Percentiles rank a stretch among this genome's conserved stretches.
Evolutionary conservation across 1,139 yeast species (phyloP).

Genomic region (Yamadazyma spencermartinsiae): DNA sequence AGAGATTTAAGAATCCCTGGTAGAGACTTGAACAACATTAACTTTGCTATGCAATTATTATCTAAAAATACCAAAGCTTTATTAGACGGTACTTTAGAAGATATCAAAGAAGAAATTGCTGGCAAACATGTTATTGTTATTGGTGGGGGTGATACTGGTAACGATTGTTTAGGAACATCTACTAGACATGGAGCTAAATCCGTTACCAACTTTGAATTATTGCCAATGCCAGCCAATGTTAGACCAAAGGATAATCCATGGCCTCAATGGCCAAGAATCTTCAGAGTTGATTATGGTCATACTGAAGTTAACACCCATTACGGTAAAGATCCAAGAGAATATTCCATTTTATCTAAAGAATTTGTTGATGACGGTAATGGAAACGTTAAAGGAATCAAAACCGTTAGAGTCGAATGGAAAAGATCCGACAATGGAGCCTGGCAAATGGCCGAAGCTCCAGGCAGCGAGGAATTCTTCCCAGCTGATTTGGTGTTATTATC

Average conservation of each 20-base stretch:
- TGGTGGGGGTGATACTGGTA: conserved; percentile 99
- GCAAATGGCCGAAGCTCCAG: conserved; percentile 98
- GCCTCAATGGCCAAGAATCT: conserved; percentile 99
- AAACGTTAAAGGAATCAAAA: conserved; percentile 88
- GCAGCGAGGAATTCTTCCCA: conserved; percentile 89
- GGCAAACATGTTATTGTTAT: conserved; percentile 94
- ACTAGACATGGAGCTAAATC: conserved; percentile 97
- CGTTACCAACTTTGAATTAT: conserved; percentile 90
- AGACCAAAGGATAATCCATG: conserved; percentile 97
- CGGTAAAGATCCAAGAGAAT: conserved; percentile 97
- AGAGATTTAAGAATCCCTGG: conserved; percentile 95
- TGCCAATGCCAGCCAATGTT: conserved; percentile 86
- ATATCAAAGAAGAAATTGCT: conserved; percentile 65
- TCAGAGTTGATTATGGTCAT: conserved; percentile 98
- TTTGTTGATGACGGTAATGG: conserved; percentile 94
- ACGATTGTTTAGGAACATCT: conserved; percentile 97
- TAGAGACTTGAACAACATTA: conserved; percentile 84
- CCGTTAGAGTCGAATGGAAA: conserved; percentile 98
- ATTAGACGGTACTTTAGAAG: conserved; percentile 77
- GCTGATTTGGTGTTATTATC: conserved; percentile 93
- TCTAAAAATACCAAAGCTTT: conserved; percentile 88
- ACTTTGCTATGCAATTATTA: conserved; percentile 92
- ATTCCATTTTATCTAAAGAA: conserved; percentile 91
- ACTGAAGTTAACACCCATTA: conserved; percentile 92
- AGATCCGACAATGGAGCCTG: conserved; percentile 94